phyloP scores from a whole-genome alignment of 2,329 filamentous ascomycete species.

The Corinectria fuckeliana region DNA sequence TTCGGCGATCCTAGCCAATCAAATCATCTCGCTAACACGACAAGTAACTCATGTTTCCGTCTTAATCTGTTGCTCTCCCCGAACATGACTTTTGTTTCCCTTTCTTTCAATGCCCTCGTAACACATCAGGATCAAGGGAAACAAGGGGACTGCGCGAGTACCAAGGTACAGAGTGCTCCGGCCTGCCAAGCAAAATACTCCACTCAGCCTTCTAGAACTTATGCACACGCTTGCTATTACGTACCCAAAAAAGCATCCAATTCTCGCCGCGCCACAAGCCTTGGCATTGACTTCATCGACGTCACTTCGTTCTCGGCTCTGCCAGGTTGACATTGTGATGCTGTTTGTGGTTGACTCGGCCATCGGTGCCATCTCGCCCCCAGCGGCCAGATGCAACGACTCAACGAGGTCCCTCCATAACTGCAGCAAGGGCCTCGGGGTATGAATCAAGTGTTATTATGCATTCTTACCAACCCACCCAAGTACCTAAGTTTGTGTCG shows the following conservation, averaged over 20 bases:
- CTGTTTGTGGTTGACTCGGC: not conserved
- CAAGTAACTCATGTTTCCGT: not conserved
- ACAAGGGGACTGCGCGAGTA: not conserved
- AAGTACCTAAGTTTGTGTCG: not conserved
- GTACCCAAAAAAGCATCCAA: conserved; percentile 7
- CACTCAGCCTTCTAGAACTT: not conserved
- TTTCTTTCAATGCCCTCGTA: not conserved
- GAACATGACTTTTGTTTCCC: not conserved
- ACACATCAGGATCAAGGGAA: not conserved
- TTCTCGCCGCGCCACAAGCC: not conserved
- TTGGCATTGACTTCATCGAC: not conserved
- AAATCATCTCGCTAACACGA: not conserved
- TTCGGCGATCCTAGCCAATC: not conserved
- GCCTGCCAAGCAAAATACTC: not conserved
- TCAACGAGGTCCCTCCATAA: not conserved
- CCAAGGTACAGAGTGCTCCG: not conserved
- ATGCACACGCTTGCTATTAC: too few relatives aligned
- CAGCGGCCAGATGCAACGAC: not conserved
- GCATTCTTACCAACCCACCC: too few relatives aligned
- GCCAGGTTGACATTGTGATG: not conserved
- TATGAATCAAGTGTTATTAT: not conserved
- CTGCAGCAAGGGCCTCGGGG: not conserved
- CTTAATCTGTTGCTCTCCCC: not conserved
- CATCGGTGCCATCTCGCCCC: not conserved
- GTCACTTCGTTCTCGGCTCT: not conserved